These are phyloP conservation scores for Metarhizium humberi DNA, from an alignment of 2,329 filamentous ascomycete genomes.

Conservation along the genomic window DNA sequence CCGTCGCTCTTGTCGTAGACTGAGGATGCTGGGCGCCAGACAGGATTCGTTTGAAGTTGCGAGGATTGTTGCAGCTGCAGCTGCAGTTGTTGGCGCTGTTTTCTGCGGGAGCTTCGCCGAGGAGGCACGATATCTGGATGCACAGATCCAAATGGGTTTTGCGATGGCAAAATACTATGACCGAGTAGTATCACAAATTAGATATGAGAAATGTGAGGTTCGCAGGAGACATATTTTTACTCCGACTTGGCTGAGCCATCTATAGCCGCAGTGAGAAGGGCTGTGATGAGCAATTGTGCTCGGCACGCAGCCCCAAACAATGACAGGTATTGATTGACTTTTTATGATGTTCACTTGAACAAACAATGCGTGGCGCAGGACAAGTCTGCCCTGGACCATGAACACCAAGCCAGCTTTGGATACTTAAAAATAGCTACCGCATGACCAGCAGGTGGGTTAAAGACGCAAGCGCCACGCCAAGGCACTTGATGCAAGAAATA, in stretches of 20 bases:
- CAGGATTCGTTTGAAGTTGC: conserved; percentile 16
- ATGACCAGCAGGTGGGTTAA: not conserved
- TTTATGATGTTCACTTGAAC: not conserved
- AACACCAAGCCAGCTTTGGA: not conserved
- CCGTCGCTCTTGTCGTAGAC: conserved; percentile 33
- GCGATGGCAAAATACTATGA: conserved; percentile 9
- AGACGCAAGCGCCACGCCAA: not conserved
- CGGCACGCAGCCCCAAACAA: not conserved
- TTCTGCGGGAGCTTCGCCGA: conserved; percentile 24
- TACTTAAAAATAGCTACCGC: conserved; percentile 1
- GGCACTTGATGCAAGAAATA: not conserved
- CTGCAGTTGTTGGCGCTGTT: conserved; percentile 12
- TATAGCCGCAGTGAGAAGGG: not conserved
- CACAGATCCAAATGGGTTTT: conserved; percentile 9
- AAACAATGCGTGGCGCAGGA: not conserved
- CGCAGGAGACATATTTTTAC: not conserved
- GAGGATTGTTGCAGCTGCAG: conserved; percentile 2
- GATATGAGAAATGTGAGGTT: not conserved
- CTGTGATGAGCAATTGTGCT: not conserved
- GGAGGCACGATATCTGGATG: conserved; percentile 23
- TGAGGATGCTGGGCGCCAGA: conserved; percentile 46
- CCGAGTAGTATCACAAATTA: not conserved
- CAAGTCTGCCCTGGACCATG: conserved; percentile 5
- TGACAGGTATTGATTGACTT: not conserved
- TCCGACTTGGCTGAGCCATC: not conserved